These are phyloP conservation scores for Podospora pseudoanserina DNA, from an alignment of 495 filamentous ascomycete genomes.

Conservation along the genomic window DNA sequence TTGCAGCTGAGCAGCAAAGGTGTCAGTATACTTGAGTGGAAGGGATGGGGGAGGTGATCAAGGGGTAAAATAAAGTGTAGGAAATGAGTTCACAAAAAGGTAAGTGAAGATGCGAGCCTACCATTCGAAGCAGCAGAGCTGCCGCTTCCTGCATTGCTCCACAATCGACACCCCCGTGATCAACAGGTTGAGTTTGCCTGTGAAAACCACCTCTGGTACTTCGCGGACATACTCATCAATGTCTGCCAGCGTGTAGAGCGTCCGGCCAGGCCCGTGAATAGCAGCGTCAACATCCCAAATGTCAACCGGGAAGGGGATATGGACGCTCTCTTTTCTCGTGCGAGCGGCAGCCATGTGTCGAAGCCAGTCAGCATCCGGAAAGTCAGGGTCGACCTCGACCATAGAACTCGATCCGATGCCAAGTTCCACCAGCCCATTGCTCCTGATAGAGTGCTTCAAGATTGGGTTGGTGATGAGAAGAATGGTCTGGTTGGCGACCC, in stretches of 20 bases:
- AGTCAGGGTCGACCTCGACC: slow-evolving; percentile 57
- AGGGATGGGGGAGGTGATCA: background rate
- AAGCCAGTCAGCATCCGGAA: slow-evolving; percentile 57
- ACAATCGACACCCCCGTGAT: slow-evolving; percentile 53
- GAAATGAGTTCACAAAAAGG: background rate
- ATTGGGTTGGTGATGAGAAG: slow-evolving; percentile 55
- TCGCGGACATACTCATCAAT: slow-evolving; percentile 54
- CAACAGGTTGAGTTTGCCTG: slow-evolving; percentile 56
- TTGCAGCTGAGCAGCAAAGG: slow-evolving; percentile 44
- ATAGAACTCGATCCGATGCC: slow-evolving; percentile 45
- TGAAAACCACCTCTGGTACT: slow-evolving; percentile 41
- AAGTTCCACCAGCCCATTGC: slow-evolving; percentile 32
- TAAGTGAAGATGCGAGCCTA: slow-evolving; percentile 23
- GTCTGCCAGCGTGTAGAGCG: slow-evolving; percentile 56
- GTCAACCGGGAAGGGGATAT: slow-evolving; percentile 48
- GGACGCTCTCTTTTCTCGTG: slow-evolving; percentile 52
- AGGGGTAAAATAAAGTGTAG: too few species aligned
- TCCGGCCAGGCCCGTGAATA: slow-evolving; percentile 41
- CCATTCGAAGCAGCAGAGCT: slow-evolving; percentile 58
- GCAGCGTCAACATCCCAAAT: slow-evolving; percentile 52
- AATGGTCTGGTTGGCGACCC: slow-evolving; percentile 53
- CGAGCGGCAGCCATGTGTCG: slow-evolving; percentile 47
- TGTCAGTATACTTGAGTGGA: background rate
- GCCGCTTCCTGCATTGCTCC: slow-evolving; percentile 41
- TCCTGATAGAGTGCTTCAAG: slow-evolving; percentile 30